A percentile compares a stretch with the other conserved stretches of the same genome.
phyloP scores from a whole-genome alignment of 805 yeast genomes.

The Ogataea degrootiae region DNA sequence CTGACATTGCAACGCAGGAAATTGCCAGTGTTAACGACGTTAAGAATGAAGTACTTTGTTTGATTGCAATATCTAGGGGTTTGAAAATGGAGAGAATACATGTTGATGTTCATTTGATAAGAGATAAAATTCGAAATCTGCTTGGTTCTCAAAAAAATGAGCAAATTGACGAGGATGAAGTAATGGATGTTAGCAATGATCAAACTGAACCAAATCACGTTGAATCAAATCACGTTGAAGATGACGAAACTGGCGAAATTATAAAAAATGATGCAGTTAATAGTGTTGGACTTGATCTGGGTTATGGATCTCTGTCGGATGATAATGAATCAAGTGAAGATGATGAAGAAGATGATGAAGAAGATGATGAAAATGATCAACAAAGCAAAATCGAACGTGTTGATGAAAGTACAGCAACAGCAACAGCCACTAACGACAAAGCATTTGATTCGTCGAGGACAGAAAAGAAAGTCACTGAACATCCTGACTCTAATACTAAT shows the following conservation, averaged over 20 bases:
- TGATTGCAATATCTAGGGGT: conserved; percentile 18
- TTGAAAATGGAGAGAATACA: background rate
- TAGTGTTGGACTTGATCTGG: conserved; percentile 2
- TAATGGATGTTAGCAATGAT: too few relatives aligned
- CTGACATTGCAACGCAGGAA: conserved; percentile 4
- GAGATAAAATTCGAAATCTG: too few relatives aligned
- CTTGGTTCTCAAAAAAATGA: too few relatives aligned
- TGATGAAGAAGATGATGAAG: too few relatives aligned
- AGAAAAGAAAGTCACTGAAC: too few relatives aligned
- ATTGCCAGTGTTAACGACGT: background rate
- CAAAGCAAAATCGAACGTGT: conserved; percentile 1
- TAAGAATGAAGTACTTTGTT: conserved; percentile 7
- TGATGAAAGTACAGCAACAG: conserved; percentile 2
- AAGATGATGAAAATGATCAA: too few relatives aligned
- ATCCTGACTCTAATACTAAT: background rate
- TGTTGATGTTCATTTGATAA: too few relatives aligned
- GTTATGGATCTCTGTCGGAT: conserved; percentile 6
- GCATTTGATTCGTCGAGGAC: too few relatives aligned
- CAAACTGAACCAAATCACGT: background rate
- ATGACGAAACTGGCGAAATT: background rate
- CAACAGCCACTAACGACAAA: background rate
- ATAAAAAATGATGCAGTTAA: too few relatives aligned
- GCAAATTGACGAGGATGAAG: too few relatives aligned
- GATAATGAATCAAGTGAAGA: too few relatives aligned
- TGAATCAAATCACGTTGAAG: background rate